These are phyloP conservation scores for Thraustotheca clavata DNA, from an alignment of 352 stramenopile genomes.

Conservation along the genomic window DNA sequence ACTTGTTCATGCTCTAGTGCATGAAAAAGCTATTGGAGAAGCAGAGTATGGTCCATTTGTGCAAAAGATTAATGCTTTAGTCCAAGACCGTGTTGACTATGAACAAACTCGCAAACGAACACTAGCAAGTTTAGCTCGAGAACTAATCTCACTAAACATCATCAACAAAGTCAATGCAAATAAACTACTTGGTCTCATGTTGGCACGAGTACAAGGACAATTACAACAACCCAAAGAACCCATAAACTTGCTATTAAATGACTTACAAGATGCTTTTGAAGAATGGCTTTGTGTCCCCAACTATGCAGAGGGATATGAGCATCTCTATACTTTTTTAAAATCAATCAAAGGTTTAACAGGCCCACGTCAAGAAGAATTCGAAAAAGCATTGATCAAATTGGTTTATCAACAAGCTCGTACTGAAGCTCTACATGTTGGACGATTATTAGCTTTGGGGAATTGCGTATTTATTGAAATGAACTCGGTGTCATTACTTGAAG, in stretches of 20 bases:
- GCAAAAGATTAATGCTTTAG: background rate
- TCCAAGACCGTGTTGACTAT: background rate
- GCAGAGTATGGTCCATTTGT: conserved; percentile 14
- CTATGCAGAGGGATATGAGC: background rate
- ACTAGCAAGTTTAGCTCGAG: background rate
- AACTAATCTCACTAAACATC: too few species aligned
- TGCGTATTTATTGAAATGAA: too few species aligned
- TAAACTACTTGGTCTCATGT: background rate
- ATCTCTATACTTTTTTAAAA: background rate
- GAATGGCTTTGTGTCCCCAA: background rate
- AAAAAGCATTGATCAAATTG: too few species aligned
- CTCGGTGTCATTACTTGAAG: background rate
- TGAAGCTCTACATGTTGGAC: too few species aligned
- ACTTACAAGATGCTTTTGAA: background rate
- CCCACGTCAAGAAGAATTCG: too few species aligned
- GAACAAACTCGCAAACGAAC: background rate
- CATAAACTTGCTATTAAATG: background rate
- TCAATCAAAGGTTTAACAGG: background rate
- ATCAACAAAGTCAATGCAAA: background rate
- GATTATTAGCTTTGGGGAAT: too few species aligned
- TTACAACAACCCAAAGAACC: background rate
- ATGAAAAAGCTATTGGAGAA: background rate
- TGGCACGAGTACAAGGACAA: background rate
- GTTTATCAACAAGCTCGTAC: too few species aligned
- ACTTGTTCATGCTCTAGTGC: conserved; percentile 7